phyloP scores from a whole-genome alignment of 257 asterid genomes.

The Capsicum chinense region DNA sequence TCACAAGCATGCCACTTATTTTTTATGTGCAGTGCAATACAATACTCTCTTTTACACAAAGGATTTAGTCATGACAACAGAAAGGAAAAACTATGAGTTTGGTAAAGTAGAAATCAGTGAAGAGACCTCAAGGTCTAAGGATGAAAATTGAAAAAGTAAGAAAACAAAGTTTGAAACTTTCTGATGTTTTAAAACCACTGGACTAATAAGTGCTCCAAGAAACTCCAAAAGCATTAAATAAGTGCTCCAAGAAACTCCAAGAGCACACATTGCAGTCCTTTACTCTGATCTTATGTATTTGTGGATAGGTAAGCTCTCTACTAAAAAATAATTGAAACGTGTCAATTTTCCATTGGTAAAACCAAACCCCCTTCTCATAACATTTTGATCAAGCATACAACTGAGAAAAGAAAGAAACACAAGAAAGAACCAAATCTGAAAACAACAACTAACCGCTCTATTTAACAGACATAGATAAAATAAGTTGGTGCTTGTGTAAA shows the following conservation, averaged over 20 bases:
- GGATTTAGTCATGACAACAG: constrained; percentile 26
- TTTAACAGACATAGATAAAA: neutral
- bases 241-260: constrained; percentile 40
- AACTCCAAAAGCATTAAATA: constrained; percentile 35
- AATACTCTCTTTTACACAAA: constrained; percentile 14
- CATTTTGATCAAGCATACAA: constrained; percentile 24
- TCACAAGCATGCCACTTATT: neutral
- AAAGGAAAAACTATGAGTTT: neutral
- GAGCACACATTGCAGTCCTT: constrained; percentile 34
- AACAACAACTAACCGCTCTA: neutral
- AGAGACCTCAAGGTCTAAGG: constrained; percentile 52
- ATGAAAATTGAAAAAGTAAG: constrained; percentile 33
- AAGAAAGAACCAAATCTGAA: constrained; percentile 13
- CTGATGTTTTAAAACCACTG: constrained; percentile 34
- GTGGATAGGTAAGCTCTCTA: constrained; percentile 28
- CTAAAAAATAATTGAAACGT: constrained; percentile 47
- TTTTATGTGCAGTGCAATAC: neutral
- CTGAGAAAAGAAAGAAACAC: constrained; percentile 9
- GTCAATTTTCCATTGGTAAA: constrained; percentile 56
- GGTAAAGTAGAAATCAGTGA: constrained; percentile 17
- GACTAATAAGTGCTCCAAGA: constrained; percentile 22
- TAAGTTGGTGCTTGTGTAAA: constrained; percentile 19
- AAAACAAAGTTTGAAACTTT: constrained; percentile 45
- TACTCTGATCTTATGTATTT: constrained; percentile 16
- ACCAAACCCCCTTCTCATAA: neutral